These are phyloP conservation scores for Amauroascus niger DNA, from an alignment of 2,329 filamentous ascomycete genomes.

Conservation along the genomic window DNA sequence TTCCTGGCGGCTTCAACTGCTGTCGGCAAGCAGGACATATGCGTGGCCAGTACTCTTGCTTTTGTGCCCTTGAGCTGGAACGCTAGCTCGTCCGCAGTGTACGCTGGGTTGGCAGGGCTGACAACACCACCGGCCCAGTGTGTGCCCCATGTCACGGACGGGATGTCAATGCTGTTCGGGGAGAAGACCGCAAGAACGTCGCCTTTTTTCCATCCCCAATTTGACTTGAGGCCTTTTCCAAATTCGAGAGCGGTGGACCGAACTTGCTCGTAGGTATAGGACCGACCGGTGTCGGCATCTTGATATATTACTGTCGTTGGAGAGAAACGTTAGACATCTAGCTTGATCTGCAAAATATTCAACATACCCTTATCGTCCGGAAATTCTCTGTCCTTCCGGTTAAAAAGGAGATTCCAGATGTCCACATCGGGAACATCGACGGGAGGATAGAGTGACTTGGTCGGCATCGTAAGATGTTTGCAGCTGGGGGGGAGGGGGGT, in stretches of 20 bases:
- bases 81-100: constrained; percentile 72
- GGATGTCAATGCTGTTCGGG: constrained; percentile 77
- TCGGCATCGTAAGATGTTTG: constrained; percentile 53
- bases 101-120: constrained; percentile 80
- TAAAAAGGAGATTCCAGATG: constrained; percentile 70
- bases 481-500: neutral
- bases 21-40: constrained; percentile 54
- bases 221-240: constrained; percentile 64
- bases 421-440: constrained; percentile 65
- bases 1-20: constrained; percentile 58
- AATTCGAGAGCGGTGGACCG: constrained; percentile 61
- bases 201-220: constrained; percentile 69
- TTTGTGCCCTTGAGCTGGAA: constrained; percentile 73
- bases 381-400: constrained; percentile 54
- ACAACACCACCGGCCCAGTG: constrained; percentile 75
- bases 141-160: constrained; percentile 64
- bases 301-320: constrained; percentile 59
- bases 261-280: constrained; percentile 62
- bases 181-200: constrained; percentile 76
- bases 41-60: constrained; percentile 66
- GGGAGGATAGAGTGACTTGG: constrained; percentile 54
- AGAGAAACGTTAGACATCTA: neutral
- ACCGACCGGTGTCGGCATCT: constrained; percentile 59
- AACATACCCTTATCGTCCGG: constrained; percentile 61
- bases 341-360: neutral